These are phyloP conservation scores for Lathyrus oleraceus DNA, from an alignment of 306 rosid genomes.

Conservation along the genomic window DNA sequence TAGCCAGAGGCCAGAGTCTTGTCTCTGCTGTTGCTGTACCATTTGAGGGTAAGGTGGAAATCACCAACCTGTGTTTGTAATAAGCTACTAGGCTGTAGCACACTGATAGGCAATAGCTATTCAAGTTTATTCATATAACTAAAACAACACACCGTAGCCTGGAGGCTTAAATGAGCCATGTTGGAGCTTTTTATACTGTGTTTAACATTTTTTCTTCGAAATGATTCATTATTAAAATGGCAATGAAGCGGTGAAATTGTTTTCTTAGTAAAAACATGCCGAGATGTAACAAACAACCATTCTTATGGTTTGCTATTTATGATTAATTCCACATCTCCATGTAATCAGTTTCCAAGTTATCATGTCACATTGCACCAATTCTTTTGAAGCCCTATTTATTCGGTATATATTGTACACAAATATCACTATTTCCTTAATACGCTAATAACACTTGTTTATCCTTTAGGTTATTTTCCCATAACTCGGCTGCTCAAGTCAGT, in stretches of 20 bases:
- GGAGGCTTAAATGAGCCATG: no score
- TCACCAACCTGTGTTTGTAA: background rate
- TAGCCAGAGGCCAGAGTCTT: constrained; percentile 4
- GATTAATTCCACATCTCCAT: background rate
- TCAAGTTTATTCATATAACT: no score
- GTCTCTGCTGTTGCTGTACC: background rate
- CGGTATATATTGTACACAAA: background rate
- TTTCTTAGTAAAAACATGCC: background rate
- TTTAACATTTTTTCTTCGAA: background rate
- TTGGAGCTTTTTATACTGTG: background rate
- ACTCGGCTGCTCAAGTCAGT: background rate
- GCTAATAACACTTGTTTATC: background rate
- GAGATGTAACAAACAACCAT: background rate
- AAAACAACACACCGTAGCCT: no score
- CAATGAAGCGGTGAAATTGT: background rate
- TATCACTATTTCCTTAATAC: background rate
- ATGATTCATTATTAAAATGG: background rate
- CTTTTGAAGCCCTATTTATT: background rate
- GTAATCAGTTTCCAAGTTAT: background rate
- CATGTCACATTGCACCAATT: background rate
- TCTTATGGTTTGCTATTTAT: background rate
- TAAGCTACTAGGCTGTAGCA: background rate
- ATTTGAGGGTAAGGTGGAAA: constrained; percentile 1
- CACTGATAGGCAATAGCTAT: no score
- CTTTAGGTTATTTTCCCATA: background rate